These are phyloP conservation scores for Apiospora arundinis DNA, from an alignment of 2,329 filamentous ascomycete species.

Conservation along the genomic window DNA sequence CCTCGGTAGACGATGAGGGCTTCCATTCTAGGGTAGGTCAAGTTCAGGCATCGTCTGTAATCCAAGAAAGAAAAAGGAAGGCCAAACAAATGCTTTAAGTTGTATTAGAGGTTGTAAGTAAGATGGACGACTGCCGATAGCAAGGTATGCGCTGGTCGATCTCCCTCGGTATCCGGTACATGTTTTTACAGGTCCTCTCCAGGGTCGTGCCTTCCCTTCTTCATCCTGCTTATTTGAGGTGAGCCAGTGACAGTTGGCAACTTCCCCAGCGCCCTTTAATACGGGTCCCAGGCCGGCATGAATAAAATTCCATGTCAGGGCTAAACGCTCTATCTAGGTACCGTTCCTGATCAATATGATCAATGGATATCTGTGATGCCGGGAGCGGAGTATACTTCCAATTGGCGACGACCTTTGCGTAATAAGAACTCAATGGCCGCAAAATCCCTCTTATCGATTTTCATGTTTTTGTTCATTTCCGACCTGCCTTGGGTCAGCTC, in stretches of 20 bases:
- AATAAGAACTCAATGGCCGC: constrained; percentile 83
- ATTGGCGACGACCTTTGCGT: constrained; percentile 79
- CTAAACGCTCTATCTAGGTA: not conserved
- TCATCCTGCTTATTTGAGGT: not conserved
- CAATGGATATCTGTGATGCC: constrained; percentile 77
- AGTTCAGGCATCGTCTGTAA: constrained; percentile 51
- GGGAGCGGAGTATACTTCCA: constrained; percentile 81
- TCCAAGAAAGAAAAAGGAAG: constrained; percentile 44
- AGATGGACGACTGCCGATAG: not conserved
- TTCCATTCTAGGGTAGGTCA: constrained; percentile 52
- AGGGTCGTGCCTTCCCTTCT: not conserved
- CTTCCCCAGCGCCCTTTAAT: not conserved
- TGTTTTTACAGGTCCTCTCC: not conserved
- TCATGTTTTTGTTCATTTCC: constrained; percentile 77
- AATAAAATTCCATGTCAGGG: not conserved
- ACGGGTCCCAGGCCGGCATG: not conserved
- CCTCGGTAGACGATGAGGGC: constrained; percentile 46
- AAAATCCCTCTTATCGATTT: constrained; percentile 84
- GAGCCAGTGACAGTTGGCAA: not conserved
- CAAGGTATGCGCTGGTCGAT: not conserved
- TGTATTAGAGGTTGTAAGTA: constrained; percentile 29
- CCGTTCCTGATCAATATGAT: constrained; percentile 22
- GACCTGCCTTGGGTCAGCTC: constrained; percentile 50
- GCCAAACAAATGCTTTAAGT: constrained; percentile 34
- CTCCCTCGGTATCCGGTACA: not conserved